Conservation (phyloP, 768 basidiomycete species). For the Hericium coralloides region DNA sequence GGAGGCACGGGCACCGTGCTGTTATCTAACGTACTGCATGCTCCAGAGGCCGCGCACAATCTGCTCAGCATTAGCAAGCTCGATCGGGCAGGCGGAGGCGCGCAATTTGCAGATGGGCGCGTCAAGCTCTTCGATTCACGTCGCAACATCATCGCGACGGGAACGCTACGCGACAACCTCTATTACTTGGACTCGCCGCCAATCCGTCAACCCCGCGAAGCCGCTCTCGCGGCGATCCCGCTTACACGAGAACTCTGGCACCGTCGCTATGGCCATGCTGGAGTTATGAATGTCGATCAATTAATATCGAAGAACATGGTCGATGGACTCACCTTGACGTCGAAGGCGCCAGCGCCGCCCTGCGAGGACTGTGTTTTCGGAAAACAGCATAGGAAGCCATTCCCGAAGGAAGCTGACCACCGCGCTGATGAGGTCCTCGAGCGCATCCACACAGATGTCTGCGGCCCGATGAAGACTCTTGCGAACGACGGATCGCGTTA, state of each 20-base stretch:
- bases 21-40: not conserved
- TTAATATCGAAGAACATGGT: not conserved
- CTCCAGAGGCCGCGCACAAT: not conserved
- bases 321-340: no score
- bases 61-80: not conserved
- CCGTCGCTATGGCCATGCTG: not conserved
- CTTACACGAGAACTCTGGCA: not conserved
- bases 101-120: no score
- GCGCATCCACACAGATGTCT: no score
- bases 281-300: not conserved
- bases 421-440: not conserved
- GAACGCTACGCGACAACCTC: no score
- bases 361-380: not conserved
- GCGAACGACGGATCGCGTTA: not conserved
- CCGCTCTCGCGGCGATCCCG: not conserved
- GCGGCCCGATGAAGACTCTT: no score
- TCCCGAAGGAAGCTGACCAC: not conserved
- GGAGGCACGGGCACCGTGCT: not conserved
- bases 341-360: not conserved
- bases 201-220: not conserved
- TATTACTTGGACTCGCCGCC: not conserved
- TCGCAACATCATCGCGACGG: no score
- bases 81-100: not conserved
- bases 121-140: no score
- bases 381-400: not conserved